Conservation (phyloP, 805 yeast species). For the Candida wancherniae region DNA sequence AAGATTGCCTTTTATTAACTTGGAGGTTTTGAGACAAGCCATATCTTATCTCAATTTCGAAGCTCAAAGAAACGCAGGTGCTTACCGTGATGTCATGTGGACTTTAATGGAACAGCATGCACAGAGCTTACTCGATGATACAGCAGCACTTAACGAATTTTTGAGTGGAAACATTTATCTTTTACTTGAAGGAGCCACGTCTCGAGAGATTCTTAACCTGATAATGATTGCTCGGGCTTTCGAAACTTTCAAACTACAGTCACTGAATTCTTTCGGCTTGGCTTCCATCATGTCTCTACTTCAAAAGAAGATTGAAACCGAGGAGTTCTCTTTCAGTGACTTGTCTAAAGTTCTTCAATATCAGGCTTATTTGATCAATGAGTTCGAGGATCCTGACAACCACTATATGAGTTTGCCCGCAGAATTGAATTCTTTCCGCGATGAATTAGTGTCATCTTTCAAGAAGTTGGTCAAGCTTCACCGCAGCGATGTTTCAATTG, state of each 20-base stretch:
- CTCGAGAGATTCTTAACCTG: conserved; percentile 23
- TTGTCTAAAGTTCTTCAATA: conserved; percentile 22
- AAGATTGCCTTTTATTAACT: conserved; percentile 25
- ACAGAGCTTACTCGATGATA: conserved; percentile 17
- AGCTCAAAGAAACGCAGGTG: too few relatives aligned
- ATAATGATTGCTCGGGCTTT: conserved; percentile 24
- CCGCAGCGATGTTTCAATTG: background rate
- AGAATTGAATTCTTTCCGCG: conserved; percentile 21
- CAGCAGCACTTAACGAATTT: conserved; percentile 24
- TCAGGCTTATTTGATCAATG: conserved; percentile 28
- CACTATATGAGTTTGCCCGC: conserved; percentile 29
- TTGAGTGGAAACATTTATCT: conserved; percentile 27
- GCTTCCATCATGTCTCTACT: conserved; percentile 3
- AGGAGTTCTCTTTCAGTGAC: conserved; percentile 2
- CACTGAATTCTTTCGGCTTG: conserved; percentile 31
- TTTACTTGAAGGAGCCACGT: conserved; percentile 15
- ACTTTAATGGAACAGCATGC: conserved; percentile 33
- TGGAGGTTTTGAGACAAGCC: too few relatives aligned
- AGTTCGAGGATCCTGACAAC: conserved; percentile 37
- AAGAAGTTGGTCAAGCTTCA: background rate
- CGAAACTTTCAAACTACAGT: conserved; percentile 21
- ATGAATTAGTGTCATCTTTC: conserved; percentile 1
- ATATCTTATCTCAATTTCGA: conserved; percentile 18
- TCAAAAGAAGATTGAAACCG: background rate
- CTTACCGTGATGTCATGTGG: conserved; percentile 31